Base-by-base conservation (phyloP, 345 rosid genomes). In the Capsella bursapastoris region DNA sequence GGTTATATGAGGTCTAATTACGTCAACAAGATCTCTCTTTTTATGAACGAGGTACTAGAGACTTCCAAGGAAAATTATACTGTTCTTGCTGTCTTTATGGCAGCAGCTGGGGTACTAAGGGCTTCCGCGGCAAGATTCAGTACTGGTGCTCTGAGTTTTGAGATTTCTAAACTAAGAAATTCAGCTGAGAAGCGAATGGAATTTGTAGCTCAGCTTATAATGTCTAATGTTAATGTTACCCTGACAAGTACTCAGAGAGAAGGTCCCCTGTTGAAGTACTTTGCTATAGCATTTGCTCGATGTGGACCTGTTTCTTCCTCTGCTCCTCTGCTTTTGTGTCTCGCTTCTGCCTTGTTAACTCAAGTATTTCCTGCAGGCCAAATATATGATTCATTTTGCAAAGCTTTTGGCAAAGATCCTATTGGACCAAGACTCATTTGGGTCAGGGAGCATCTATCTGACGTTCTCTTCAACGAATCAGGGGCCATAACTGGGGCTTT, bases 71-170 rank as follows among this genome's bases (percentile, higher is more conserved):
- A 37, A 65, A 81, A 70, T 40, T 78, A 84, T 82, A 47, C 48
- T 81, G 84, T 84, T 18, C 85, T 80, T 81, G 82, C 87, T 56
- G 76, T 85, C 63, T 61, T 84, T 57, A 90, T 90, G 96, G 84
- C 86, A 57, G 87, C 93, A 70, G 93, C 85, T 28, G 98, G 98
- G 32, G 85, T 82, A 58, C 66, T 91, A 63, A 85, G 98, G 84
- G 92, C 90, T 71, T 83, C 82, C 55, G 56, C 73, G 45, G 81
- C 84, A 78, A 77, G 81, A 35, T 45, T 75, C 55, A 70, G 82
- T 58, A 75, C 74, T 61, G 77, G 79, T 67, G 8, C 75, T 40
- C 85, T 69, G 43, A 81, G 80, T 45, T 28, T 70, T 29, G 84
- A 85, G 68, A 73, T 74, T 71, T 84, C 84, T 47, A 72, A 64